Evolutionary conservation across 179 eudicot genomes (phyloP).

Genomic region (Drosera spatulata): DNA sequence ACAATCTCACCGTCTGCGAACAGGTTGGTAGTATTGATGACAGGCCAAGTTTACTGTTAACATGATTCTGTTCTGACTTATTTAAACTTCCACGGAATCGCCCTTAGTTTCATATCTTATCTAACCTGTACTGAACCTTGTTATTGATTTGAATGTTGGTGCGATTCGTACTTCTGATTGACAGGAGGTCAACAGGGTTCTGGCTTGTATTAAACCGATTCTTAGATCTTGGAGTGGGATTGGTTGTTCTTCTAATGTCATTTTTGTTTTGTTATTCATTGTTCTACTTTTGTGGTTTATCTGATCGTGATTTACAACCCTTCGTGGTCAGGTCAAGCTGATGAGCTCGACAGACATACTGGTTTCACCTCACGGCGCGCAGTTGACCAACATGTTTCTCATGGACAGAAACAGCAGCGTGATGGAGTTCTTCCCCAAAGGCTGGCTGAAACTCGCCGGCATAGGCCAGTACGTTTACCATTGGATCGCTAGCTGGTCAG

Average conservation of each 20-base stretch:
- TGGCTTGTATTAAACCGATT: no score
- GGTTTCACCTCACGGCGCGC: conserved; percentile 80
- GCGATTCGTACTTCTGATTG: no score
- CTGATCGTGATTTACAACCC: neutral
- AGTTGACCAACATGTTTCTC: conserved; percentile 66
- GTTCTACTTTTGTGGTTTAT: neutral
- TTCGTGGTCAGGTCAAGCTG: conserved; percentile 44
- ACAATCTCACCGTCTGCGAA: conserved; percentile 60
- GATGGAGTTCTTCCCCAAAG: conserved; percentile 82
- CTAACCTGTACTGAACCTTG: no score
- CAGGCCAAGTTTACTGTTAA: no score
- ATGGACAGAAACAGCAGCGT: conserved; percentile 87
- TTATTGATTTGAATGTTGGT: no score
- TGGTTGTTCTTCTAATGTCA: neutral
- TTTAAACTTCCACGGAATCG: no score
- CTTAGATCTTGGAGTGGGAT: no score
- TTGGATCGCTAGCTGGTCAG: conserved; percentile 80
- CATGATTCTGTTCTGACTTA: no score
- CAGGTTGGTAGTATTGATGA: conserved; percentile 20
- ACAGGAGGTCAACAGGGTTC: no score
- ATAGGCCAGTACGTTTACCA: conserved; percentile 64
- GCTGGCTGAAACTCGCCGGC: conserved; percentile 82
- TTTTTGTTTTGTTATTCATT: neutral
- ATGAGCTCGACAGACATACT: conserved; percentile 71
- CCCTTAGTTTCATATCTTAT: no score